Evolutionary conservation across 306 rosid genomes (phyloP).

Genomic region (Cucurbita argyrosperma): DNA sequence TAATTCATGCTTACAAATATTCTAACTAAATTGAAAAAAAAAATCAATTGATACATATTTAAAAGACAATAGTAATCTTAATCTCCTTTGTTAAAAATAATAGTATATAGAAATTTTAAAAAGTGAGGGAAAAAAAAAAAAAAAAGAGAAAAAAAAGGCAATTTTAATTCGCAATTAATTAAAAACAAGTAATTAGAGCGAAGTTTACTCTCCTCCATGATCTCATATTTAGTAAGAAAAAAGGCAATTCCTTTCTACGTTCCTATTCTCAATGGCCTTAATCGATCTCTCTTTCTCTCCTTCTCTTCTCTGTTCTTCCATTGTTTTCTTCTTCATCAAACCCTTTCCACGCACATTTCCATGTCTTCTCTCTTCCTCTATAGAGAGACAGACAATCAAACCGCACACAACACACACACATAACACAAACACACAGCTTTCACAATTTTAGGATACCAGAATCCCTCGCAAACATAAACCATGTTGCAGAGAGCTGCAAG

Average conservation of each 20-base stretch:
- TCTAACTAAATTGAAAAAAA: too few species aligned
- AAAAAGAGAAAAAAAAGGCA: neutral
- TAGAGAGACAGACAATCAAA: conserved; percentile 12
- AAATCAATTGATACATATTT: too few species aligned
- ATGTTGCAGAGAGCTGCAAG: conserved; percentile 99
- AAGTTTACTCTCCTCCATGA: conserved; percentile 81
- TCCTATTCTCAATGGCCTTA: conserved; percentile 6
- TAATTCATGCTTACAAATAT: too few species aligned
- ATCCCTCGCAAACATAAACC: neutral
- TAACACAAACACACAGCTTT: conserved; percentile 2
- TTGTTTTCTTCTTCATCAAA: neutral
- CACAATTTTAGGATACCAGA: neutral
- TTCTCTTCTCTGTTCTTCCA: neutral
- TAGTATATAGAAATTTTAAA: neutral
- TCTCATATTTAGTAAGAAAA: conserved; percentile 30
- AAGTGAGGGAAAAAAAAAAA: too few species aligned
- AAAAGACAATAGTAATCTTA: neutral
- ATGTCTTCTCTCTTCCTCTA: conserved; percentile 27
- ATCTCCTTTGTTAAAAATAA: neutral
- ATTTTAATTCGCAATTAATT: neutral
- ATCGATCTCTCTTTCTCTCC: neutral
- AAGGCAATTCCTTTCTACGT: conserved; percentile 13
- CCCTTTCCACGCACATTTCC: conserved; percentile 16
- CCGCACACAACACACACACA: neutral
- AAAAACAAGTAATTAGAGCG: conserved; percentile 34